Base-by-base conservation (phyloP, 345 rosid species). In the Mangifera indica region DNA sequence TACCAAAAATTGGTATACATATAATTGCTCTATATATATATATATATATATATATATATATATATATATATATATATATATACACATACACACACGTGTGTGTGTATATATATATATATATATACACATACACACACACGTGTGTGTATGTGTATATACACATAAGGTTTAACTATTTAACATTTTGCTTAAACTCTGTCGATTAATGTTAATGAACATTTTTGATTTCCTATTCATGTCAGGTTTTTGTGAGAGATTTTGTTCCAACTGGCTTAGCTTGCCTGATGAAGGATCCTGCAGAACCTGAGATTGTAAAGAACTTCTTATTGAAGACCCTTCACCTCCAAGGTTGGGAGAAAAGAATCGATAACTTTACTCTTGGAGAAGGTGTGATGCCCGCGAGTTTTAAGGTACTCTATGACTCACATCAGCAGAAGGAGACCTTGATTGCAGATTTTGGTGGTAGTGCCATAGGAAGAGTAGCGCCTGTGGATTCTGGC, bases 321-420 rank as follows among this genome's bases (percentile, higher is more conserved):
- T 84, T 84, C 69, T 79, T 86, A 60, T 24, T 82, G n/a, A 82
- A 82, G 82, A 86, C 87, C 17, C 84, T 84, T 42, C 86, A 81
- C 44, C 80, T 84, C 18, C 86, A 86, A 67, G 83, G 87, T 44
- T 80, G 84, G 82, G 87, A 84, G 66, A 84, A 87, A 55, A 79
- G 84, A 77, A 81, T 84, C 8, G 90, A 87, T 63, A 79, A 78
- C 72, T 84, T 84, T 63, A 84, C 81, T 22, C 88, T 83, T 40
- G 90, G 87, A 48, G 84, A 84, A 78, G 91, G 91, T 15, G 85
- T 84, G 42, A 81, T 87, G 88, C 88, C 91, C 48, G 91, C 87
- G 10, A 84, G 90, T 76, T 84, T 82, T 60, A 84, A 85, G 61
- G 88, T 82, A 26, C 87, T 74, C 12, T 76, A 45, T 71, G 82